Conservation (phyloP, 2,329 filamentous ascomycete genomes). For the Trichothecium roseum region DNA sequence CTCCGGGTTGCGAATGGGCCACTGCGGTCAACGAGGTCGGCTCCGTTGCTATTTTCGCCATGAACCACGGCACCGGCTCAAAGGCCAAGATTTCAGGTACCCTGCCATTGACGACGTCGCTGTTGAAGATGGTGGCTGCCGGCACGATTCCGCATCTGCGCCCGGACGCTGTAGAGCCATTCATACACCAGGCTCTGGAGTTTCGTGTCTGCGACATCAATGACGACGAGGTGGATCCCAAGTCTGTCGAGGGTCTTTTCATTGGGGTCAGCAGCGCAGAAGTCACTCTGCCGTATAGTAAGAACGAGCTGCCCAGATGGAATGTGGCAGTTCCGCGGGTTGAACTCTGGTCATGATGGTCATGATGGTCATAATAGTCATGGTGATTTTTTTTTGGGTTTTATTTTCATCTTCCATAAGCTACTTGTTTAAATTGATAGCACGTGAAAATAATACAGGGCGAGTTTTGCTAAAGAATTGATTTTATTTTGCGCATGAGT, state of each 20-base stretch:
- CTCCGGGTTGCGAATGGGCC: constrained; percentile 39
- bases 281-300: constrained; percentile 13
- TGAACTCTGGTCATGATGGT: constrained; percentile 11
- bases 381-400: no score
- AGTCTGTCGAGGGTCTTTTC: constrained; percentile 16
- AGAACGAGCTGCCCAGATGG: constrained; percentile 17
- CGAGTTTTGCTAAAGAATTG: no score
- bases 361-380: constrained; percentile 8
- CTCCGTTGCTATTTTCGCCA: constrained; percentile 46
- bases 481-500: no score
- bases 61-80: constrained; percentile 21
- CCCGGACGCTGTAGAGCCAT: constrained; percentile 24
- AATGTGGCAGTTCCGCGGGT: constrained; percentile 12
- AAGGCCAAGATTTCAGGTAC: constrained; percentile 33
- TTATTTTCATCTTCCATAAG: no score
- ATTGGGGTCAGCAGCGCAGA: constrained; percentile 19
- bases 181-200: constrained; percentile 27
- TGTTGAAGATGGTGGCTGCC: constrained; percentile 30
- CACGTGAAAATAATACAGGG: no score
- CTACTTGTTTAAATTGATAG: no score
- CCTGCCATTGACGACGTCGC: constrained; percentile 38
- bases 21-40: constrained; percentile 47
- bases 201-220: constrained; percentile 18
- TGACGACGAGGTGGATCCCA: constrained; percentile 13
- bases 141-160: constrained; percentile 27